phyloP scores from a whole-genome alignment of 345 rosid species.

The Luvunga scandens region DNA sequence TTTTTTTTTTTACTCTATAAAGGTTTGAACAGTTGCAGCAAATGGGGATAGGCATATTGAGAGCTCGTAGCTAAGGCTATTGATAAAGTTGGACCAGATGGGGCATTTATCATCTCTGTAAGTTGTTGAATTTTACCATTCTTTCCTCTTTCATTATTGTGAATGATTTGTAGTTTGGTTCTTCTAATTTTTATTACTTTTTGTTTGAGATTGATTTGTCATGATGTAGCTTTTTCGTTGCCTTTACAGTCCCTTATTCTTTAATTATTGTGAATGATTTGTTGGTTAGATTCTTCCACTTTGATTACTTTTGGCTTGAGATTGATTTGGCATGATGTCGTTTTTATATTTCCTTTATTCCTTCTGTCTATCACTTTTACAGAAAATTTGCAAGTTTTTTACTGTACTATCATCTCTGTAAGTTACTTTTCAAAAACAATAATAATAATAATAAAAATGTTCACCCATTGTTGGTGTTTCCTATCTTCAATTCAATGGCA shows the following conservation, averaged over 20 bases:
- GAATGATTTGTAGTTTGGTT: neutral
- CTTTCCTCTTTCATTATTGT: neutral
- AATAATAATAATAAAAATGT: too few relatives aligned
- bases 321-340: neutral
- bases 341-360: too few relatives aligned
- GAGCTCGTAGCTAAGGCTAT: slow-evolving; percentile 54
- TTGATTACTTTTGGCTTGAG: neutral
- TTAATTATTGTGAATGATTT: neutral
- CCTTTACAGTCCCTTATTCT: neutral
- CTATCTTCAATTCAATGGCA: slow-evolving; percentile 26
- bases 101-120: slow-evolving; percentile 42
- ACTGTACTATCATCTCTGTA: too few relatives aligned
- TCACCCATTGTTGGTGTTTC: slow-evolving; percentile 21
- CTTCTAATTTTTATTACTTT: neutral
- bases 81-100: slow-evolving; percentile 54
- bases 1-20: neutral
- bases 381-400: neutral
- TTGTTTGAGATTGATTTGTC: neutral
- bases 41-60: slow-evolving; percentile 50
- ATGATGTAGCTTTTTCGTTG: too few relatives aligned
- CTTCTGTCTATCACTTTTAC: too few relatives aligned
- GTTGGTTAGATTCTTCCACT: neutral
- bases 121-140: neutral
- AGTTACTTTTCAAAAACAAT: too few relatives aligned
- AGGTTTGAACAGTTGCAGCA: slow-evolving; percentile 35